These are phyloP conservation scores for Favolaschia claudopus DNA, from an alignment of 768 basidiomycete species.

Conservation along the genomic window DNA sequence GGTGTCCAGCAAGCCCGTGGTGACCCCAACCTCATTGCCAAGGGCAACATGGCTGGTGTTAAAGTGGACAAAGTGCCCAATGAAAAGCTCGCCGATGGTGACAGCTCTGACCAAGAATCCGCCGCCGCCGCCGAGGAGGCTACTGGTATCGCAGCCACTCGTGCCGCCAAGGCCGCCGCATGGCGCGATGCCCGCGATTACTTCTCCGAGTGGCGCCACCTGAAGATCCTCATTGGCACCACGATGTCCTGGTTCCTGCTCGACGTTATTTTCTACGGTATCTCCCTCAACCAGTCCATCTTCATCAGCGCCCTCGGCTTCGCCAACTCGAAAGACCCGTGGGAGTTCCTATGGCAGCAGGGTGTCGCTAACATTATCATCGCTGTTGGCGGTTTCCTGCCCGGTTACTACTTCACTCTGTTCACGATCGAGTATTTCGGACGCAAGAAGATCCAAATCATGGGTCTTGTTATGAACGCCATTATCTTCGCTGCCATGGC, in stretches of 20 bases:
- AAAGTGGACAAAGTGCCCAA: background rate
- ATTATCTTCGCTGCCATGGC: constrained; percentile 21
- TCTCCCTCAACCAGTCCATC: constrained; percentile 25
- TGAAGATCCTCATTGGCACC: constrained; percentile 24
- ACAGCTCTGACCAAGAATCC: background rate
- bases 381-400: constrained; percentile 20
- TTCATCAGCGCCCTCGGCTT: constrained; percentile 22
- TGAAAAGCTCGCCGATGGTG: constrained; percentile 1
- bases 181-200: constrained; percentile 24
- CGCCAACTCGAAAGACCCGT: constrained; percentile 20
- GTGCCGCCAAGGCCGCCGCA: constrained; percentile 15
- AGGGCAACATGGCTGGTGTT: constrained; percentile 8
- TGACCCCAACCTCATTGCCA: constrained; percentile 17
- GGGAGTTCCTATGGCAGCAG: constrained; percentile 27
- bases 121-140: background rate
- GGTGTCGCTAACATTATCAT: constrained; percentile 23
- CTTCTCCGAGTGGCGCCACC: constrained; percentile 25
- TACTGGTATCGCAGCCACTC: constrained; percentile 4
- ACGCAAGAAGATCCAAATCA: constrained; percentile 19
- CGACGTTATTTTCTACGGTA: constrained; percentile 20
- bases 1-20: constrained; percentile 16
- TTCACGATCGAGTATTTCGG: constrained; percentile 23
- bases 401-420: constrained; percentile 20
- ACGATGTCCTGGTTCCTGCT: constrained; percentile 18
- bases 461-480: constrained; percentile 17